Conservation (phyloP, 768 basidiomycete genomes). For the Crassisporium funariophilum region DNA sequence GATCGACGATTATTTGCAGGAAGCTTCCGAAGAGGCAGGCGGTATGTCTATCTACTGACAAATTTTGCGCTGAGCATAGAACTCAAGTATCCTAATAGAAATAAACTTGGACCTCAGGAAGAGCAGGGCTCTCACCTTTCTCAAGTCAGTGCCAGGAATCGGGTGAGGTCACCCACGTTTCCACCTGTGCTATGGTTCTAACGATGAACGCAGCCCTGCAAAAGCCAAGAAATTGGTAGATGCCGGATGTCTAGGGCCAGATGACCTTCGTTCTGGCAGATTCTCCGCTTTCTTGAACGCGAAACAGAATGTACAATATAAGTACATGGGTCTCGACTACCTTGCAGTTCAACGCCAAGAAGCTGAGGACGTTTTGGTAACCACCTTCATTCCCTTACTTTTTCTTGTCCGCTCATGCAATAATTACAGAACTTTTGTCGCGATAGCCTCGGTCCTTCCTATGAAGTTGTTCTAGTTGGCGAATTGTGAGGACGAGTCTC, state of each 20-base stretch:
- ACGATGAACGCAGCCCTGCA: slow-evolving; percentile 26
- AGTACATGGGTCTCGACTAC: slow-evolving; percentile 42
- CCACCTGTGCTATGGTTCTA: too few species aligned
- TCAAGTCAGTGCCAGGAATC: slow-evolving; percentile 45
- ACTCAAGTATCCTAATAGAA: slow-evolving; percentile 10
- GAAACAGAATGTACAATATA: slow-evolving; percentile 38
- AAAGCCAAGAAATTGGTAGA: slow-evolving; percentile 49
- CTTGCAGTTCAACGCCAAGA: slow-evolving; percentile 39
- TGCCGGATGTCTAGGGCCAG: slow-evolving; percentile 49
- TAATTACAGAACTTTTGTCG: slow-evolving; percentile 49
- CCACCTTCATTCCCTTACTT: not conserved
- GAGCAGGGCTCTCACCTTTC: slow-evolving; percentile 28
- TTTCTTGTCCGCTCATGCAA: not conserved
- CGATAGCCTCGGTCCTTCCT: slow-evolving; percentile 46
- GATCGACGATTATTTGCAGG: slow-evolving; percentile 41
- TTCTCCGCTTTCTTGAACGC: slow-evolving; percentile 41
- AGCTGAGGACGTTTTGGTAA: slow-evolving; percentile 50
- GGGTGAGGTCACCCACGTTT: slow-evolving; percentile 50
- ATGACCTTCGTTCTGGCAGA: slow-evolving; percentile 40
- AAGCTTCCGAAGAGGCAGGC: slow-evolving; percentile 28
- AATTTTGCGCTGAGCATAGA: slow-evolving; percentile 2
- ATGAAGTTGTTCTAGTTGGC: slow-evolving; percentile 53
- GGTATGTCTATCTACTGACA: slow-evolving; percentile 28
- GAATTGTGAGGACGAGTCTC: slow-evolving; percentile 49
- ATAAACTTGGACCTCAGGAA: slow-evolving; percentile 26